phyloP scores from a whole-genome alignment of 495 filamentous ascomycete genomes.

The Daldinia concentrica region DNA sequence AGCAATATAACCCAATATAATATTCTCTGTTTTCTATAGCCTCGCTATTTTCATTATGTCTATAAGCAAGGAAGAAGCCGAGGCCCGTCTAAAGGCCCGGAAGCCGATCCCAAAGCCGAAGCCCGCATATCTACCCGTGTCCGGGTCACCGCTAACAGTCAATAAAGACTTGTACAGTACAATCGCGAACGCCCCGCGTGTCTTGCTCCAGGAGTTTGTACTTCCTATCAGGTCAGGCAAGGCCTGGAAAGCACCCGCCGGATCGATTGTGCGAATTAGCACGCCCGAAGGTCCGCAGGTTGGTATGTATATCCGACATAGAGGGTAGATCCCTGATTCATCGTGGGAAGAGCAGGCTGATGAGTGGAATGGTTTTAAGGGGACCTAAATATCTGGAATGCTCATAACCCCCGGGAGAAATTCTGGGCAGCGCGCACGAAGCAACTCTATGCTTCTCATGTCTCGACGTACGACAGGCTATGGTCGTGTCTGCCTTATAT shows the following conservation, averaged over 20 bases:
- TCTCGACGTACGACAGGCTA: slow-evolving; percentile 72
- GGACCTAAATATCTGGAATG: slow-evolving; percentile 84
- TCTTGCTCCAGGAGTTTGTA: slow-evolving; percentile 52
- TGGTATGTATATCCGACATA: slow-evolving; percentile 39
- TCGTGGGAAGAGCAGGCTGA: background rate
- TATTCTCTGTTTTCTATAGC: background rate
- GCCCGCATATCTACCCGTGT: slow-evolving; percentile 60
- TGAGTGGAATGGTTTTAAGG: slow-evolving; percentile 39
- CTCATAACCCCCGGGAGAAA: slow-evolving; percentile 75
- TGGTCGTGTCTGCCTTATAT: slow-evolving; percentile 82
- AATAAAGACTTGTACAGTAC: slow-evolving; percentile 54
- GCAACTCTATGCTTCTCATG: slow-evolving; percentile 79
- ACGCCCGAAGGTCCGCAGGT: slow-evolving; percentile 81
- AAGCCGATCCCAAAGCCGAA: slow-evolving; percentile 51
- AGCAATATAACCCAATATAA: background rate
- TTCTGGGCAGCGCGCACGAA: slow-evolving; percentile 83
- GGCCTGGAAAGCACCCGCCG: slow-evolving; percentile 70
- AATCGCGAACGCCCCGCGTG: slow-evolving; percentile 49
- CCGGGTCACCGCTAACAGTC: slow-evolving; percentile 54
- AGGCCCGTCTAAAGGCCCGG: slow-evolving; percentile 42
- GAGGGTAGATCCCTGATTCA: background rate
- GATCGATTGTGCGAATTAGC: slow-evolving; percentile 72
- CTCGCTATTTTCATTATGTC: slow-evolving; percentile 23
- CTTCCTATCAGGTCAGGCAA: slow-evolving; percentile 67
- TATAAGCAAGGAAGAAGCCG: slow-evolving; percentile 38